Percentiles rank a stretch among this genome's conserved stretches.
Evolutionary conservation across 306 rosid genomes (phyloP).

Genomic region (Castanea sativa): DNA sequence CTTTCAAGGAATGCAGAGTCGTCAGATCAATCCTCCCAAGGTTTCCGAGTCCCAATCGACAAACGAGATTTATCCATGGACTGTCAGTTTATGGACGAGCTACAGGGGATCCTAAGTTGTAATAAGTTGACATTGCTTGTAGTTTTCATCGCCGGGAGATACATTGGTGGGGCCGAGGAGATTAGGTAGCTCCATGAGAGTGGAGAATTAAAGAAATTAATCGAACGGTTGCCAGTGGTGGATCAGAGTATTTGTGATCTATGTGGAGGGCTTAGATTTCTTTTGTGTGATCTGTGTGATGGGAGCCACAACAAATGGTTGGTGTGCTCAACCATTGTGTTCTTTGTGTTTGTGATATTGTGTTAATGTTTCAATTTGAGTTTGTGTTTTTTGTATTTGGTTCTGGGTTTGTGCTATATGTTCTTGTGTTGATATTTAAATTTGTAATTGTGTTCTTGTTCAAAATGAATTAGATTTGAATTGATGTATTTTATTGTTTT

Average conservation of each 20-base stretch:
- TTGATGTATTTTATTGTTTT: too few relatives aligned
- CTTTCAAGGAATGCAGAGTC: conserved; percentile 65
- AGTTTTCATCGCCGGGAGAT: conserved; percentile 61
- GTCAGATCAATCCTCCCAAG: conserved; percentile 60
- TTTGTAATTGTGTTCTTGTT: too few relatives aligned
- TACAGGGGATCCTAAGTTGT: conserved; percentile 45
- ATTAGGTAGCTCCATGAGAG: conserved; percentile 48
- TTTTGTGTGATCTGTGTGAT: conserved; percentile 59
- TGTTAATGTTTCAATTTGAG: too few relatives aligned
- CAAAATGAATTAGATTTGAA: too few relatives aligned
- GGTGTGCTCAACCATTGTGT: too few relatives aligned
- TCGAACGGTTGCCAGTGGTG: conserved; percentile 54
- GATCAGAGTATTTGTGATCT: conserved; percentile 34
- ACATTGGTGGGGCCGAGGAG: conserved; percentile 73
- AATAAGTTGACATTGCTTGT: conserved; percentile 45
- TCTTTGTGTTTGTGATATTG: too few relatives aligned
- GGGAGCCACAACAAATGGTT: conserved; percentile 62
- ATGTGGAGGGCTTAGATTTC: conserved; percentile 74
- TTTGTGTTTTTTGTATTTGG: too few relatives aligned
- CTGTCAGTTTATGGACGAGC: conserved; percentile 47
- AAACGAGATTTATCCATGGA: conserved; percentile 87
- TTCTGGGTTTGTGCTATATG: too few relatives aligned
- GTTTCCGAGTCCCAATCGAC: conserved; percentile 59
- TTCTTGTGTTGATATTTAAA: too few relatives aligned
- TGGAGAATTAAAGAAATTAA: conserved; percentile 56